Conservation (phyloP, 331 rosid genomes). For the Pyracantha coccinea region DNA sequence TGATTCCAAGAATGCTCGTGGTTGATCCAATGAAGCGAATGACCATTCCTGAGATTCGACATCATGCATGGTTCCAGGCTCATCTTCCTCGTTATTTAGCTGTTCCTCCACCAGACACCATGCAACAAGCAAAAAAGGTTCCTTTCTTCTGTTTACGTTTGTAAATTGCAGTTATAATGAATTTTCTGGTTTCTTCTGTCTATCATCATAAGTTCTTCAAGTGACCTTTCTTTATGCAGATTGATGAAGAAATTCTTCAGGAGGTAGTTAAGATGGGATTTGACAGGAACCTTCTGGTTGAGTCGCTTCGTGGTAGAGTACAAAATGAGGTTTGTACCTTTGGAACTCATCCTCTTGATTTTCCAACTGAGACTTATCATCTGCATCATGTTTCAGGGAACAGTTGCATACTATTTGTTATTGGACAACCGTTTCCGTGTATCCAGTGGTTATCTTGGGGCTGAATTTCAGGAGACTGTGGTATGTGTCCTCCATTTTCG, state of each 20-base stretch:
- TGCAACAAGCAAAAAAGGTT: slow-evolving; percentile 79
- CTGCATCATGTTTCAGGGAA: slow-evolving; percentile 58
- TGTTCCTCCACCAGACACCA: slow-evolving; percentile 72
- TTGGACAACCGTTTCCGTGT: slow-evolving; percentile 74
- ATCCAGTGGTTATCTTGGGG: slow-evolving; percentile 87
- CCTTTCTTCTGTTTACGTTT: background rate
- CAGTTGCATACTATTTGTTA: slow-evolving; percentile 82
- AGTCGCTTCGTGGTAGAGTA: slow-evolving; percentile 68
- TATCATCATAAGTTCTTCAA: background rate
- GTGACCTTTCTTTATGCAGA: slow-evolving; percentile 39
- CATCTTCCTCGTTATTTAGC: slow-evolving; percentile 89
- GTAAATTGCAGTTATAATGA: background rate
- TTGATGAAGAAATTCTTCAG: slow-evolving; percentile 82
- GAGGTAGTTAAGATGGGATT: slow-evolving; percentile 83
- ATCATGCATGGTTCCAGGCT: slow-evolving; percentile 88
- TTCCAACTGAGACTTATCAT: slow-evolving; percentile 13
- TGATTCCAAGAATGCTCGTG: slow-evolving; percentile 84
- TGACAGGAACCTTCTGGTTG: slow-evolving; percentile 58
- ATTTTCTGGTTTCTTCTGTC: background rate
- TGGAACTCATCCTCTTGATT: slow-evolving; percentile 6
- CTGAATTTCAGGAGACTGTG: slow-evolving; percentile 80
- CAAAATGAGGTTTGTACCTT: slow-evolving; percentile 65
- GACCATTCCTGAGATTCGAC: slow-evolving; percentile 86
- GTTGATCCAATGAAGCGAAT: slow-evolving; percentile 93
- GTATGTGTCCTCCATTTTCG: slow-evolving; percentile 21